These are phyloP conservation scores for Rhizophagus prolifer DNA, from an alignment of 192 early-diverging fungal species.

Conservation along the genomic window DNA sequence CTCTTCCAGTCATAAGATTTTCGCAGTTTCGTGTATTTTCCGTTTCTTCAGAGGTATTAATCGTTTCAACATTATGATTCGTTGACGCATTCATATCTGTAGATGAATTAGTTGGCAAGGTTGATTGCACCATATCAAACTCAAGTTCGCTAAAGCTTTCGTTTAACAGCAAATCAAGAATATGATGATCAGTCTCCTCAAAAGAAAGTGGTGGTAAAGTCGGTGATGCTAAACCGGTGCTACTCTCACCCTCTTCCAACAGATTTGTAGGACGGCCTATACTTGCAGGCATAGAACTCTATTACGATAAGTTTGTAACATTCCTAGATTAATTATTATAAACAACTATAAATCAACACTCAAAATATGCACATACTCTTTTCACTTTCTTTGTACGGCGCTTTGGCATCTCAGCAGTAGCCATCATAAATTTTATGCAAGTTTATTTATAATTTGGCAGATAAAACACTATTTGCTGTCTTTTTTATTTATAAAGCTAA, in stretches of 20 bases:
- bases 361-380: neutral
- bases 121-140: neutral
- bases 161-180: conserved; percentile 25
- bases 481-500: too few relatives aligned
- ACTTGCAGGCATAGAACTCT: conserved; percentile 29
- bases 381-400: neutral
- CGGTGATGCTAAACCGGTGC: neutral
- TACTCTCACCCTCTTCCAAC: neutral
- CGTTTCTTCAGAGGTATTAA: neutral
- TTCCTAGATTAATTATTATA: neutral
- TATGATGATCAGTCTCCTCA: conserved; percentile 5
- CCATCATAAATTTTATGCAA: neutral
- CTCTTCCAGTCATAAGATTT: neutral
- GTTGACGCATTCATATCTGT: neutral
- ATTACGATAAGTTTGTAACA: neutral
- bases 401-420: neutral
- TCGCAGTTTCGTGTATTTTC: neutral
- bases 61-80: neutral
- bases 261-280: neutral
- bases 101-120: neutral
- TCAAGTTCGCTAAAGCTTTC: conserved; percentile 18
- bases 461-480: too few relatives aligned
- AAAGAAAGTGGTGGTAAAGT: neutral
- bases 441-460: neutral
- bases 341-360: neutral